Percentiles rank a stretch among this genome's conserved stretches.
These are phyloP conservation scores for Solanum pennellii DNA, from an alignment of 257 asterid species.

Conservation along the genomic window DNA sequence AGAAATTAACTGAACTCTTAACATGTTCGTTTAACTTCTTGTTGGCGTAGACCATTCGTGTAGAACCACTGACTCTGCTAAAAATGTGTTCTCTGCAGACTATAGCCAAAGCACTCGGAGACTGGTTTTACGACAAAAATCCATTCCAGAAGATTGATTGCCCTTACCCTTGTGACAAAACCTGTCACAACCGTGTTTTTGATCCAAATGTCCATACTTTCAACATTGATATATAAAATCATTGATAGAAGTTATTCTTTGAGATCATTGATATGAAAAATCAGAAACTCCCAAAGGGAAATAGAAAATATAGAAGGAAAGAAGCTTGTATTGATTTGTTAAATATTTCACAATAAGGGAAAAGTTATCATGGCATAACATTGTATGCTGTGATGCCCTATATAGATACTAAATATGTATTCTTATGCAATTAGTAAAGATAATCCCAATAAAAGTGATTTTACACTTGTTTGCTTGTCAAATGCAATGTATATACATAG, in stretches of 20 bases:
- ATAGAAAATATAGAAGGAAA: neutral
- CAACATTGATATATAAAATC: neutral
- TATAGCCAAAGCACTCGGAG: slow-evolving; percentile 75
- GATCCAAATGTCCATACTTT: slow-evolving; percentile 25
- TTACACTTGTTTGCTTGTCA: neutral
- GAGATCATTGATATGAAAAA: neutral
- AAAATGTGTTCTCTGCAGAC: slow-evolving; percentile 30
- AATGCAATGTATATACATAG: neutral
- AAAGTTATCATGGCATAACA: neutral
- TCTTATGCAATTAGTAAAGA: neutral
- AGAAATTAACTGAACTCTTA: neutral
- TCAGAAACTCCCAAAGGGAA: neutral
- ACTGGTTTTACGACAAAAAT: slow-evolving; percentile 65
- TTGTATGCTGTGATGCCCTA: neutral
- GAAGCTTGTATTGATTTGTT: neutral
- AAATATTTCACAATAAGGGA: neutral
- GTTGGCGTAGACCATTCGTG: neutral
- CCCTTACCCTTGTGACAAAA: slow-evolving; percentile 79
- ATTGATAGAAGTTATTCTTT: neutral
- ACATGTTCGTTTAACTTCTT: neutral
- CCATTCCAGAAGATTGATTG: slow-evolving; percentile 72
- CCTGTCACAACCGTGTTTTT: slow-evolving; percentile 69
- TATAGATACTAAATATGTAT: neutral
- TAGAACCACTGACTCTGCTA: neutral
- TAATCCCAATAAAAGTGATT: neutral